Percentiles rank a stretch among this genome's conserved stretches.
Conservation (phyloP, 2,329 filamentous ascomycete species). For the Cytospora leucostoma region DNA sequence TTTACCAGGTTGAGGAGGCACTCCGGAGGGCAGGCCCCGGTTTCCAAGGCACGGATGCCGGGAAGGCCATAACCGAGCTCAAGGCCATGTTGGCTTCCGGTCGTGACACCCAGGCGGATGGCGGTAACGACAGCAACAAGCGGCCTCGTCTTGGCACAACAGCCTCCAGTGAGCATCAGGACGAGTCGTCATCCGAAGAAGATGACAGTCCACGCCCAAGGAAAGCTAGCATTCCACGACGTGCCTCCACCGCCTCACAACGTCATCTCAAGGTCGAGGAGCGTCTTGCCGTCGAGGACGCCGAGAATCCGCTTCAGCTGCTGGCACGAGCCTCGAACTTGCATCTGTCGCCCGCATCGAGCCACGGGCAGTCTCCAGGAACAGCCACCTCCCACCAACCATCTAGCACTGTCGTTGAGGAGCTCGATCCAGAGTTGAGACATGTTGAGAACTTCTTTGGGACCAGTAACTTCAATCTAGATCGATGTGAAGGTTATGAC, state of each 20-base stretch:
- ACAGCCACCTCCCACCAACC: constrained; percentile 25
- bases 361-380: constrained; percentile 27
- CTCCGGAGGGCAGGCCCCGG: constrained; percentile 54
- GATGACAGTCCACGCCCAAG: constrained; percentile 34
- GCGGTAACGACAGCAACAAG: constrained; percentile 26
- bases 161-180: constrained; percentile 35
- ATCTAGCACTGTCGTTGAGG: constrained; percentile 31
- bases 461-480: constrained; percentile 62
- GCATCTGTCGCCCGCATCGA: constrained; percentile 50
- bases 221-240: constrained; percentile 18
- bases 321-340: constrained; percentile 73
- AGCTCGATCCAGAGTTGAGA: constrained; percentile 42
- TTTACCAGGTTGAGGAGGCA: constrained; percentile 73
- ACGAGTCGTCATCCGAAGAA: constrained; percentile 38
- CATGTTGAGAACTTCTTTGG: constrained; percentile 68
- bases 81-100: constrained; percentile 42
- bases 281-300: constrained; percentile 66
- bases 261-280: constrained; percentile 44
- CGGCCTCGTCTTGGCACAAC: constrained; percentile 30
- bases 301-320: constrained; percentile 73
- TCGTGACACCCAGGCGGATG: constrained; percentile 27
- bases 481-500: constrained; percentile 65
- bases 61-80: constrained; percentile 47
- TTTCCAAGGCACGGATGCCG: constrained; percentile 46
- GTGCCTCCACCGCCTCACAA: constrained; percentile 32